These are phyloP conservation scores for Thraustochytrium sp. DNA, from an alignment of 352 stramenopile species.

Conservation along the genomic window DNA sequence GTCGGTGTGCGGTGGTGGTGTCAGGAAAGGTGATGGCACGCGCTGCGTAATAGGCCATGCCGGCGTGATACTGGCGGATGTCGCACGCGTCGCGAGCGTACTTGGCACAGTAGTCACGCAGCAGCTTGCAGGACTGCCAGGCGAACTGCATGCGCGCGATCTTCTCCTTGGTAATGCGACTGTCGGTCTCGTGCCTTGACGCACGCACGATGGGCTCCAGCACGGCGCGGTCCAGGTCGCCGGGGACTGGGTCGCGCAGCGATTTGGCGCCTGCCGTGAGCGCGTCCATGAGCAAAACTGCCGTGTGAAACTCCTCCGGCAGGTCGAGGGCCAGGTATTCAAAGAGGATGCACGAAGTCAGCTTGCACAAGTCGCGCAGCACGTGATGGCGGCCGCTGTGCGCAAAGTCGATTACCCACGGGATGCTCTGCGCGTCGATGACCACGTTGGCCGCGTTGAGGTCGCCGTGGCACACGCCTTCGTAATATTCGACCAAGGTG, in stretches of 20 bases:
- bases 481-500: neutral
- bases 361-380: slow-evolving; percentile 11
- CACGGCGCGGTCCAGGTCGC: neutral
- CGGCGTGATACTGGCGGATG: slow-evolving; percentile 8
- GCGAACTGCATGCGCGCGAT: slow-evolving; percentile 1
- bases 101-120: slow-evolving; percentile 30
- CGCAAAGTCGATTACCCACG: slow-evolving; percentile 38
- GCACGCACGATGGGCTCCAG: neutral
- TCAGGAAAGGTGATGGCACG: slow-evolving; percentile 1
- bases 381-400: slow-evolving; percentile 21
- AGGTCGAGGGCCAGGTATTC: slow-evolving; percentile 13
- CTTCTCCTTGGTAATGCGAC: neutral
- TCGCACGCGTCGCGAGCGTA: slow-evolving; percentile 7
- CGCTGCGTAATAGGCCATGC: slow-evolving; percentile 9
- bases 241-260: neutral
- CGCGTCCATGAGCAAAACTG: neutral
- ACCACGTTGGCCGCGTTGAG: slow-evolving; percentile 39
- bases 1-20: neutral
- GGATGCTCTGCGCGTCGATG: slow-evolving; percentile 21
- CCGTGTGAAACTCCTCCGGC: neutral
- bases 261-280: neutral
- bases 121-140: slow-evolving; percentile 12
- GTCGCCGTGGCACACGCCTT: slow-evolving; percentile 39
- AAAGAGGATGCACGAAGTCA: slow-evolving; percentile 33
- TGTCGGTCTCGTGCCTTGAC: neutral